phyloP scores from a whole-genome alignment of 768 basidiomycete species.

The Phaeotremella fagi region DNA sequence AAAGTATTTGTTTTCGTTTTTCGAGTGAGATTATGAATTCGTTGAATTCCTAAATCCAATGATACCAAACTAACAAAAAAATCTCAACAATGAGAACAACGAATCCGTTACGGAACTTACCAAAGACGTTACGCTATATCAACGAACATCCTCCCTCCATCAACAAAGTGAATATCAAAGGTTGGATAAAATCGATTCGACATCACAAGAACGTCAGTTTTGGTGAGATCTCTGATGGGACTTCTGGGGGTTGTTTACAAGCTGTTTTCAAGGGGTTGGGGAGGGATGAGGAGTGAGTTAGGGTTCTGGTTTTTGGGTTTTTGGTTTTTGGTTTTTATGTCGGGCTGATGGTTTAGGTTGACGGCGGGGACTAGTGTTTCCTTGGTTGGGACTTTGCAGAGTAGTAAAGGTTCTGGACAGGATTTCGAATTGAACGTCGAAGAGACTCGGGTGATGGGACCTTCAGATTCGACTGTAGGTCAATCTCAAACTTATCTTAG shows the following conservation, averaged over 20 bases:
- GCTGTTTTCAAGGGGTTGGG: conserved; percentile 61
- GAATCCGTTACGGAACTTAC: too few species aligned
- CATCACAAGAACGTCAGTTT: conserved; percentile 86
- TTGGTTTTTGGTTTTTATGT: not conserved
- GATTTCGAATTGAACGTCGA: conserved; percentile 56
- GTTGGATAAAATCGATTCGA: conserved; percentile 81
- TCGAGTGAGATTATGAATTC: too few species aligned
- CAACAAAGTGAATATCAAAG: conserved; percentile 60
- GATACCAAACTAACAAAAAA: too few species aligned
- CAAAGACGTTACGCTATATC: too few species aligned
- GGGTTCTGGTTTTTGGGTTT: not conserved
- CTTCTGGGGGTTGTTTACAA: conserved; percentile 65
- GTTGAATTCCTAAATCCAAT: too few species aligned
- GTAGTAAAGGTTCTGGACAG: conserved; percentile 56
- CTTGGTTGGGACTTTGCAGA: conserved; percentile 53
- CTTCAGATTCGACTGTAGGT: not conserved
- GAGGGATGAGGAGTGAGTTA: conserved; percentile 24
- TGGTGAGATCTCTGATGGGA: conserved; percentile 71
- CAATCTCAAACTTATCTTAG: too few species aligned
- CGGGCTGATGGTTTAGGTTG: conserved; percentile 47
- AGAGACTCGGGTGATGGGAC: conserved; percentile 55
- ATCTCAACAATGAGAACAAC: too few species aligned
- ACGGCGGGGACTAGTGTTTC: conserved; percentile 59
- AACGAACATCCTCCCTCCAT: too few species aligned
- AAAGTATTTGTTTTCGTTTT: too few species aligned